Percentiles rank a stretch among this genome's conserved stretches.
These are phyloP conservation scores for Talaromyces verruculosus DNA, from an alignment of 2,329 filamentous ascomycete species.

Conservation along the genomic window DNA sequence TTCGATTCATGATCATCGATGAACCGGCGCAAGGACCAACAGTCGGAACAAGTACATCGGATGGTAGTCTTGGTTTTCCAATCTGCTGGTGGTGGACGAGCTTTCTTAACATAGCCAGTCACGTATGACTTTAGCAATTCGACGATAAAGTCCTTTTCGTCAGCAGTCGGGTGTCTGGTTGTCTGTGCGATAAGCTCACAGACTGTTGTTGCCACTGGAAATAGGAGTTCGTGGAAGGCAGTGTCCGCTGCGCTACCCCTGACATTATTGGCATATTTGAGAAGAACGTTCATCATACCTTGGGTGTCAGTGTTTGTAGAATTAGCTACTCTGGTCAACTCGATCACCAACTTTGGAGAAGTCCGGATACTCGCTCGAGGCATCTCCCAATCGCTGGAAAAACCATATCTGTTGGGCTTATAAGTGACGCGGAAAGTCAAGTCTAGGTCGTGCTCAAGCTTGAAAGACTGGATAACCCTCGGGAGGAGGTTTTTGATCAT, in stretches of 20 bases:
- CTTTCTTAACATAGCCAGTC: not conserved
- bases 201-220: not conserved
- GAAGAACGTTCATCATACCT: not conserved
- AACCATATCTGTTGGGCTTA: not conserved
- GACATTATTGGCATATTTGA: not conserved
- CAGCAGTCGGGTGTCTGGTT: not conserved
- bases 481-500: not conserved
- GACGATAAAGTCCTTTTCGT: constrained; percentile 2
- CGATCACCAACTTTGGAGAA: not conserved
- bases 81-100: not conserved
- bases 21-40: not conserved
- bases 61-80: not conserved
- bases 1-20: not conserved
- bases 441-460: not conserved
- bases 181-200: not conserved
- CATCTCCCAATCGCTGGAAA: not conserved
- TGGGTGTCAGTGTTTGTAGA: not conserved
- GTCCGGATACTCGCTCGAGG: not conserved
- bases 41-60: not conserved
- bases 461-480: constrained; percentile 1
- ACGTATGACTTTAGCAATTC: not conserved
- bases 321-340: not conserved
- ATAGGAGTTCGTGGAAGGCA: constrained; percentile 6
- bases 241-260: not conserved
- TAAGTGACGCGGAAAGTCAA: not conserved